Base-by-base conservation (phyloP, 805 yeast species). In the Saccharomycopsis lassenensis region DNA sequence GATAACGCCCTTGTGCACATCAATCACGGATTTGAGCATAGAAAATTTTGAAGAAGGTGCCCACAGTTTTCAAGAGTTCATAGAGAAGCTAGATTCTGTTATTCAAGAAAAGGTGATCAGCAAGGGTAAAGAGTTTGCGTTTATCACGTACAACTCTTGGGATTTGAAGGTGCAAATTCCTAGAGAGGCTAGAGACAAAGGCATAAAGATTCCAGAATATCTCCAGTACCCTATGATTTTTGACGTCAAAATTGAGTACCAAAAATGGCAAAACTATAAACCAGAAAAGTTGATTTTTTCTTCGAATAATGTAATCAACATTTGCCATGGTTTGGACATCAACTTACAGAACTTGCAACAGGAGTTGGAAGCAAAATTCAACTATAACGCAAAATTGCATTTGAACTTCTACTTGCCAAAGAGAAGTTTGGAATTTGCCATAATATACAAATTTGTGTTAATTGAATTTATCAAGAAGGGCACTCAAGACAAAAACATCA, bases 131-230 rank as follows among this genome's bases (percentile, higher is more conserved):
- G 21, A 8, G 31, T 36, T 35, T 11, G 32, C 31, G 7, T 71
- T 85, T 46, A 76, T 85, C 33, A 67, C 85, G 1, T 62, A 73
- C 43, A 73, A 74, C 49, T 60, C 69, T 11, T 75, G 79, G 77
- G 77, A 77, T 48, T 59, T 86, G 32, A 67, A 86, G 41, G 87
- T 87, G 32, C 79, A 77, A 50, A 58, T 87, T 24, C 79, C 81
- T 8, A 67, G 93, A 32, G 94, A 85, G 53, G 83, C 94, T 5
- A 64, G 84, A 27, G 94, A 83, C 51, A 74, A 79, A 52, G 68
- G 72, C 7, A 75, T 80, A 39, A 68, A 65, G 4, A 63, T 86
- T 38, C 95, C 95, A 0, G 63, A 70, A 4, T 83, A 78, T 52
- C 58, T 87, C 40, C 83, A 77, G 52, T 77, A 77, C 46, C 81